Percentiles rank a stretch among this genome's conserved stretches.
Evolutionary conservation across 805 yeast species (phyloP).

Genomic region (Yarrowia sp.): DNA sequence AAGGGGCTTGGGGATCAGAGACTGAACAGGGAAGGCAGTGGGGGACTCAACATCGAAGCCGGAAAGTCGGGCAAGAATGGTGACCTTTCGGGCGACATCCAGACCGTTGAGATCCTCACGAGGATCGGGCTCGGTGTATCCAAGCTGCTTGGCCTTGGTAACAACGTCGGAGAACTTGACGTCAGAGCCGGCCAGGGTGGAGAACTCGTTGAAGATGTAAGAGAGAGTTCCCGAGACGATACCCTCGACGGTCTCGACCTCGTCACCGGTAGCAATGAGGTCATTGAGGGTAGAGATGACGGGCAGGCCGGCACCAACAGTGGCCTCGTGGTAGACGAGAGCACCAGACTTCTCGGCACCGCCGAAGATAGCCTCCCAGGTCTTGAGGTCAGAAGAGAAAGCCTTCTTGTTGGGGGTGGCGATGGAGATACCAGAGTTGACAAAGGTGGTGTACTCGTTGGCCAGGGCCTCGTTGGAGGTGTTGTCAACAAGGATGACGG

Average conservation of each 20-base stretch:
- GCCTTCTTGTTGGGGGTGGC: slow-evolving; percentile 99
- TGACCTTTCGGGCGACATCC: slow-evolving; percentile 97
- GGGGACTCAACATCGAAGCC: slow-evolving; percentile 85
- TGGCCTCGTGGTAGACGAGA: slow-evolving; percentile 93
- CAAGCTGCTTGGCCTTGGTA: slow-evolving; percentile 78
- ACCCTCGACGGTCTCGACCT: slow-evolving; percentile 88
- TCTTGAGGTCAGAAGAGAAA: slow-evolving; percentile 67
- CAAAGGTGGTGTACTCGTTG: slow-evolving; percentile 66
- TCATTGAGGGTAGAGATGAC: slow-evolving; percentile 85
- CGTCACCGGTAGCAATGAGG: slow-evolving; percentile 87
- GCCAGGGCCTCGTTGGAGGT: slow-evolving; percentile 84
- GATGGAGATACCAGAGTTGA: slow-evolving; percentile 76
- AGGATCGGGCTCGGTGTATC: slow-evolving; percentile 99
- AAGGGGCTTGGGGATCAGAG: slow-evolving; percentile 83
- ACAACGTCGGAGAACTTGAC: slow-evolving; percentile 88
- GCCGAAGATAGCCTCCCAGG: slow-evolving; percentile 74
- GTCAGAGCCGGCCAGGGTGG: slow-evolving; percentile 58
- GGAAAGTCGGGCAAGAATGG: slow-evolving; percentile 89
- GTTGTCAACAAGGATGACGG: slow-evolving; percentile 87
- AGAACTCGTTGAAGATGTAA: slow-evolving; percentile 89
- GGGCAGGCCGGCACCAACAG: slow-evolving; percentile 98
- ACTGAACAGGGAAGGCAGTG: slow-evolving; percentile 88
- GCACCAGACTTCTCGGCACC: slow-evolving; percentile 53
- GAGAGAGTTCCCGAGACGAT: slow-evolving; percentile 95
- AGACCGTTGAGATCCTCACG: slow-evolving; percentile 97